These are phyloP conservation scores for Starmerella gropengiesseri DNA, from an alignment of 805 yeast genomes.

Conservation along the genomic window DNA sequence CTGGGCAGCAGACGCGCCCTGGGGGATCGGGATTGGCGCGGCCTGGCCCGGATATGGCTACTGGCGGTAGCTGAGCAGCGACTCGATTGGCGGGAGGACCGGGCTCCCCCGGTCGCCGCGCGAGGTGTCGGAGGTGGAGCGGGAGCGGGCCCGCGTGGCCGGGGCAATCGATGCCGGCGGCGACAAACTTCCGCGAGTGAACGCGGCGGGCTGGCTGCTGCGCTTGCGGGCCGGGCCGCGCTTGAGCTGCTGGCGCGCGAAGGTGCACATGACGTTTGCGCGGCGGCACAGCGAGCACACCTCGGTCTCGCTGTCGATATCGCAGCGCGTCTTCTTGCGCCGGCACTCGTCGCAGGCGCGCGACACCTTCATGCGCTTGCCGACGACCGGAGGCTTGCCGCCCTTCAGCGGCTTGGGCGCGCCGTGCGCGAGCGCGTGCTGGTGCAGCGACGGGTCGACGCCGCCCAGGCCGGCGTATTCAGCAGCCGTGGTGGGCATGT, in stretches of 20 bases:
- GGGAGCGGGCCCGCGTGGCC: conserved; percentile 2
- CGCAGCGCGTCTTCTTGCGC: conserved; percentile 37
- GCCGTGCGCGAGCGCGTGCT: too few relatives aligned
- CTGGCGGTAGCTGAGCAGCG: conserved; percentile 1
- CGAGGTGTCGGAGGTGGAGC: conserved; percentile 5
- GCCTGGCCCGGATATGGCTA: not conserved
- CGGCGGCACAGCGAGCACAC: conserved; percentile 44
- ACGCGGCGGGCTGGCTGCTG: conserved; percentile 10
- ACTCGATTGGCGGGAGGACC: conserved; percentile 13
- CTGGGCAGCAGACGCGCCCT: too few relatives aligned
- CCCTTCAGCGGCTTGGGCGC: not conserved
- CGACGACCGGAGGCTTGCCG: conserved; percentile 8
- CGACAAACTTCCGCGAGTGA: not conserved
- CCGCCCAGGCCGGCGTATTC: not conserved
- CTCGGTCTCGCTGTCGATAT: conserved; percentile 26
- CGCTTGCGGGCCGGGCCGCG: conserved; percentile 51
- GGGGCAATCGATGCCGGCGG: not conserved
- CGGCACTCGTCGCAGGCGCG: conserved; percentile 33
- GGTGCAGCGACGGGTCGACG: not conserved
- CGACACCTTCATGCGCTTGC: conserved; percentile 25
- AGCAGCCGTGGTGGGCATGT: not conserved
- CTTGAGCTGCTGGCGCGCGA: conserved; percentile 47
- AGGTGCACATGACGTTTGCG: conserved; percentile 43
- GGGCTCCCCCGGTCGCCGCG: conserved; percentile 1
- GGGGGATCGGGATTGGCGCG: conserved; percentile 2